Evolutionary conservation across 148 eudicot species (phyloP), one percentile per base, ranked within the genome.

Genomic region (Dianthus caryophyllus): DNA sequence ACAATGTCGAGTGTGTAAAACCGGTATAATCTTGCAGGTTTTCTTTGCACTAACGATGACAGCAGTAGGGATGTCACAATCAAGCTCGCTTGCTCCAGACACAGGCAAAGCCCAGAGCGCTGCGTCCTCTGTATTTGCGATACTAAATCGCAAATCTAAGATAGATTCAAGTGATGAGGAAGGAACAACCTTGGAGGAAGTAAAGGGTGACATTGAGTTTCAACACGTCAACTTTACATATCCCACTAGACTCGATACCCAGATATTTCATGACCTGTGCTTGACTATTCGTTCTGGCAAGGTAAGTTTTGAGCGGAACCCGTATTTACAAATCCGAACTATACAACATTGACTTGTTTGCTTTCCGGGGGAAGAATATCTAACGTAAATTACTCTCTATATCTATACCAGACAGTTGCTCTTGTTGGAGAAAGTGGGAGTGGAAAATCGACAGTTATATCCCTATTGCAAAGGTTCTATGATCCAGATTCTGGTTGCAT

Each of bases 361-460:
- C 52, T 25, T 43, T 44, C 0, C 1, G 16, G 43, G 24, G 15
- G 13, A 22, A 12, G 6, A 22, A 9, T 6, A 39, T 5, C 22
- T 44, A 63, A 63, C 14, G 15, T 24, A 44, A 43, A 4, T 25
- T 46, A 22, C 29, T 44, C 44, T 43, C 18, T 25, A 25, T 63
- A 43, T 44, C 44, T 63, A 2, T 55, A 41, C 16, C 81, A 87
- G 90, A 77, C 83, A 11, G 86, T 88, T 43, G 95, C 90, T 59
- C 71, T 88, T 22, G 95, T 88, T 51, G 95, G 95, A 53, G 95
- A 88, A 73, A 88, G 95, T 73, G 95, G 95, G 57, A 78, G 95
- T 17, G 90, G 90, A 41, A 88, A 88, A 77, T 88, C 95, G 64
- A 88, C 90, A 25, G 95, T 85, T 60, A 80, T 88, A 18, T 81